phyloP scores from a whole-genome alignment of 1,284 basidiomycete species.

The Malassezia brasiliensis region DNA sequence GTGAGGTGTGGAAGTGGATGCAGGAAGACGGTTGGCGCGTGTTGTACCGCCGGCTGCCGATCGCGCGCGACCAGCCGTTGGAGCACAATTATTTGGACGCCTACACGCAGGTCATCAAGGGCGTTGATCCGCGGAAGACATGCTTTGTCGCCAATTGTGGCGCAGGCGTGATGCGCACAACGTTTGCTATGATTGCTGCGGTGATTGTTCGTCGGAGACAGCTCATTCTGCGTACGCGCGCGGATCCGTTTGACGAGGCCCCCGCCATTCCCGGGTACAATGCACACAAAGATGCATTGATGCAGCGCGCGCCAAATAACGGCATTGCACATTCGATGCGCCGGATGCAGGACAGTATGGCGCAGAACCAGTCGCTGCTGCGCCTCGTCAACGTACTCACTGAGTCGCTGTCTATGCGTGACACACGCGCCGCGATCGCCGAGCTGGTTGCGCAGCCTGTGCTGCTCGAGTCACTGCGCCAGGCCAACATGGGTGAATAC shows the following conservation, averaged over 20 bases:
- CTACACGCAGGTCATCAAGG: conserved; percentile 71
- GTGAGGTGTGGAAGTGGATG: conserved; percentile 65
- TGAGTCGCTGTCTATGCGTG: conserved; percentile 55
- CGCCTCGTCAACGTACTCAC: conserved; percentile 75
- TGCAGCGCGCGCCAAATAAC: neutral
- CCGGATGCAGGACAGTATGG: conserved; percentile 38
- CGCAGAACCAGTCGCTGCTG: conserved; percentile 68
- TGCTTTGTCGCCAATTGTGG: conserved; percentile 92
- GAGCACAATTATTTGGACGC: conserved; percentile 62
- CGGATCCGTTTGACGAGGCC: conserved; percentile 59
- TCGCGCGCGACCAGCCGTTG: conserved; percentile 54
- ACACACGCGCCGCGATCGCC: conserved; percentile 34
- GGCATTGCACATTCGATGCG: conserved; percentile 8
- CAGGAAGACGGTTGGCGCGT: conserved; percentile 77
- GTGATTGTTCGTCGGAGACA: conserved; percentile 78
- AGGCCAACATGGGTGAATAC: conserved; percentile 42
- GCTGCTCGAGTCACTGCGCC: conserved; percentile 35
- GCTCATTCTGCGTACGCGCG: conserved; percentile 63
- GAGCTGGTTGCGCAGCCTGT: conserved; percentile 37
- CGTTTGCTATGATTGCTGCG: conserved; percentile 93
- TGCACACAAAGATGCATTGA: neutral
- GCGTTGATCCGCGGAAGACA: conserved; percentile 68
- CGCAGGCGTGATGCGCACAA: conserved; percentile 90
- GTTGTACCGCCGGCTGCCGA: conserved; percentile 64
- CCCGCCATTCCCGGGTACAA: neutral